Conservation (phyloP, 1,284 basidiomycete species). For the Meira miltonrushii region DNA sequence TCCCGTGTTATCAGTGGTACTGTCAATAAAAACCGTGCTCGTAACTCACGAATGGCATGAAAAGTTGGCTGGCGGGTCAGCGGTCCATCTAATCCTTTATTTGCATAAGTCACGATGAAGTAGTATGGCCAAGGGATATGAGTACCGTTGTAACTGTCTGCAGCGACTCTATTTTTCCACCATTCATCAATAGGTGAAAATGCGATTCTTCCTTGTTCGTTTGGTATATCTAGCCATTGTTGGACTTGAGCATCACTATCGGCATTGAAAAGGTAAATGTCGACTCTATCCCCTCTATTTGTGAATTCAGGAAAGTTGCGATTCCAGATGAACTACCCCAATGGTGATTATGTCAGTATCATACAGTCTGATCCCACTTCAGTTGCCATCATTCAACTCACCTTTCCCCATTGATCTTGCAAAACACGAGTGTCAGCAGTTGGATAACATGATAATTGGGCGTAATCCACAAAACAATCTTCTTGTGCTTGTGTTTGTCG, state of each 20-base stretch:
- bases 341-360: background rate
- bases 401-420: slow-evolving; percentile 32
- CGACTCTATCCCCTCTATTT: slow-evolving; percentile 28
- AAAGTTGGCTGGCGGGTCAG: slow-evolving; percentile 34
- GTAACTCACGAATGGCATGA: slow-evolving; percentile 23
- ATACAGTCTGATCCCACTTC: background rate
- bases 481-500: slow-evolving; percentile 33
- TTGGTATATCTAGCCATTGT: slow-evolving; percentile 34
- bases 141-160: slow-evolving; percentile 27
- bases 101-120: slow-evolving; percentile 38
- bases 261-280: slow-evolving; percentile 43
- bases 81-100: slow-evolving; percentile 21
- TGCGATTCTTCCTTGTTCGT: slow-evolving; percentile 30
- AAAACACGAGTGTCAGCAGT: slow-evolving; percentile 23
- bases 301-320: slow-evolving; percentile 38
- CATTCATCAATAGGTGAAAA: slow-evolving; percentile 37
- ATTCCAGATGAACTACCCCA: slow-evolving; percentile 41
- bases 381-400: slow-evolving; percentile 8
- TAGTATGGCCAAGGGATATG: slow-evolving; percentile 47
- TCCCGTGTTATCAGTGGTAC: background rate
- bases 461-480: slow-evolving; percentile 37
- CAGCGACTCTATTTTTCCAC: slow-evolving; percentile 21
- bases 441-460: slow-evolving; percentile 42
- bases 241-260: slow-evolving; percentile 33
- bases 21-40: background rate